phyloP scores from a whole-genome alignment of 192 early-diverging fungal species.

The Spinellus fusiger region DNA sequence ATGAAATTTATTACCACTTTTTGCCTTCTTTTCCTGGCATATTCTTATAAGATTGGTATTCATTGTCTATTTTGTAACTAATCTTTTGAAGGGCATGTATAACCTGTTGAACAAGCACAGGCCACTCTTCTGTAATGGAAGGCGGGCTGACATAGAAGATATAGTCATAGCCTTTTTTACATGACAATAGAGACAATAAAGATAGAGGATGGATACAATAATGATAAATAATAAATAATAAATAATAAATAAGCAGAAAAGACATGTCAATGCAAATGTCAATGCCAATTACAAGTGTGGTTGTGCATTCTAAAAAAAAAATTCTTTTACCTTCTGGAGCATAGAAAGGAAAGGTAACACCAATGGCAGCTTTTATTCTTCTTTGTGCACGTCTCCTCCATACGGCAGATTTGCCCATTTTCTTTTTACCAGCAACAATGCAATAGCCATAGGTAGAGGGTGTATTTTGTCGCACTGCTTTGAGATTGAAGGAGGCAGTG shows the following conservation, averaged over 20 bases:
- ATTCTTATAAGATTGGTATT: too few relatives aligned
- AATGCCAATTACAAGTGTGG: too few relatives aligned
- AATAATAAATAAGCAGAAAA: too few relatives aligned
- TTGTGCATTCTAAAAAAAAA: too few relatives aligned
- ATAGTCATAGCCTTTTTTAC: conserved; percentile 3
- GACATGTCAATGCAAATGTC: too few relatives aligned
- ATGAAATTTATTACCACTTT: too few relatives aligned
- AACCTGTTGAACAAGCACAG: not conserved
- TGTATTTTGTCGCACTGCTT: not conserved
- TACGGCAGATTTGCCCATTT: conserved; percentile 9
- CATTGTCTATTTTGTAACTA: not conserved
- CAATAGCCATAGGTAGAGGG: not conserved
- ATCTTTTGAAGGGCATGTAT: not conserved
- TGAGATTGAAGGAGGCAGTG: not conserved
- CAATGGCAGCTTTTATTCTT: conserved; percentile 1
- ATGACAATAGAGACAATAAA: not conserved
- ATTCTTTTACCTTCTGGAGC: not conserved
- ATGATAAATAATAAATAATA: too few relatives aligned
- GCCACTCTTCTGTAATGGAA: not conserved
- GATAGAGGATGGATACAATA: too few relatives aligned
- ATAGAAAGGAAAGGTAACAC: not conserved
- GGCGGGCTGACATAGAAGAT: not conserved
- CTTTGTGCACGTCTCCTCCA: conserved; percentile 1
- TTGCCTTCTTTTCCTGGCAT: too few relatives aligned
- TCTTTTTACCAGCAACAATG: conserved; percentile 11